Evolutionary conservation across 257 asterid species (phyloP), one percentile per base, ranked within the genome.

Genomic region (Schizonepeta tenuifolia): DNA sequence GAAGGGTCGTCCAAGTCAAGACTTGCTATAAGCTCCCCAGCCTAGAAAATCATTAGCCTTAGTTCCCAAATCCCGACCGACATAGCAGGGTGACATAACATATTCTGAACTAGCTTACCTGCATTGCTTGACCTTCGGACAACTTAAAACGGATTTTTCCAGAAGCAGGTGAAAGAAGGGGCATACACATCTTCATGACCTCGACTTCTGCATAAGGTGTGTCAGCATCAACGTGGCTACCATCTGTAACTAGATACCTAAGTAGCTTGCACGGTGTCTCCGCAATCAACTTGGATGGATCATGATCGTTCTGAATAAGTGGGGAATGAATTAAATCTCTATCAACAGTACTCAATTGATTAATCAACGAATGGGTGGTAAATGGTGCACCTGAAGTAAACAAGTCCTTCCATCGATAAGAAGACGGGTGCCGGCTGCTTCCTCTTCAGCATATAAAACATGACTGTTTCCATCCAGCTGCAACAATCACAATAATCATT

Each of bases 151-250:
- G 94, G 78, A 95, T 92, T 31, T 83, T 80, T 44, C 99, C 99
- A 9, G 98, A 92, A 63, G 99, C 93, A 70, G 99, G 99, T 57
- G 97, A 92, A 71, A 95, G 98, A 80, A 95, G 99, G 57, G 99
- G 99, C 99, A 95, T 95, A 78, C 99, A 95, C 99, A 95, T 95
- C 80, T 95, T 95, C 99, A 95, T 95, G 78, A 95, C 99, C 88
- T 95, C 99, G 40, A 95, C 99, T 83, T 95, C 99, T 38, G 96
- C 97, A 73, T 82, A 95, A 79, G 99, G 97, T 55, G 86, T 86
- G 79, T 95, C 97, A 46, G 99, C 97, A 76, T 90, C 99, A 62
- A 95, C 84, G 77, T 90, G 98, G 85, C 98, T 83, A 57, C 88
- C 86, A 83, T 95, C 96, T 26, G 61, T 65, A 60, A 87, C 87